Conservation (phyloP, 2,329 filamentous ascomycete genomes). For the Colletotrichum sansevieriae region DNA sequence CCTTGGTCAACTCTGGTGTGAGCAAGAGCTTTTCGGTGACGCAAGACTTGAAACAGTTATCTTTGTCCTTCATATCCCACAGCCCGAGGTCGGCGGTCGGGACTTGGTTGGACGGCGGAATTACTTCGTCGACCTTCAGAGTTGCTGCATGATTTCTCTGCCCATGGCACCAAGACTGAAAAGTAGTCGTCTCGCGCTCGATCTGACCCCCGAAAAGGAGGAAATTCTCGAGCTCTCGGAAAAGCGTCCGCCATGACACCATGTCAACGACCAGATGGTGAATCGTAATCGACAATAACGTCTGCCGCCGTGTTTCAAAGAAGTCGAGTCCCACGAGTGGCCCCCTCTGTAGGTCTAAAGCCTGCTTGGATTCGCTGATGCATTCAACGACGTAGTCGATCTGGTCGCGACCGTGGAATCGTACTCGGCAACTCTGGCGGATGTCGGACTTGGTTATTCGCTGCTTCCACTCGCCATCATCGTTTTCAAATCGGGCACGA, state of each 20-base stretch:
- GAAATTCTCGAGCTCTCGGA: slow-evolving; percentile 58
- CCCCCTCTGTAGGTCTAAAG: slow-evolving; percentile 2
- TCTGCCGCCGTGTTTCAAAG: slow-evolving; percentile 28
- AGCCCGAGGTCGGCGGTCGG: slow-evolving; percentile 44
- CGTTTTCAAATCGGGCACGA: slow-evolving; percentile 11
- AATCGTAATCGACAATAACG: slow-evolving; percentile 49
- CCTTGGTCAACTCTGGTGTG: slow-evolving; percentile 44
- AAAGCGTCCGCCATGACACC: slow-evolving; percentile 59
- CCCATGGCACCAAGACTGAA: slow-evolving; percentile 8
- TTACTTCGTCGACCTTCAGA: background rate
- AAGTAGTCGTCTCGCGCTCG: background rate
- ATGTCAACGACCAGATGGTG: slow-evolving; percentile 58
- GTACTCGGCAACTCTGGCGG: background rate
- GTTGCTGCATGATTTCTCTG: slow-evolving; percentile 11
- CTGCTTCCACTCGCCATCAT: slow-evolving; percentile 23
- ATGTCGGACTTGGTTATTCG: background rate
- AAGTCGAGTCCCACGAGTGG: slow-evolving; percentile 14
- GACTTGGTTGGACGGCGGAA: background rate
- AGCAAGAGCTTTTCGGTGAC: slow-evolving; percentile 48
- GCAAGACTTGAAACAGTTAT: slow-evolving; percentile 42
- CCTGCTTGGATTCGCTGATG: slow-evolving; percentile 22
- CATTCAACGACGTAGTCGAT: slow-evolving; percentile 17
- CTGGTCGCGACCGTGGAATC: slow-evolving; percentile 27
- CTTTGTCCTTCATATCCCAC: slow-evolving; percentile 45
- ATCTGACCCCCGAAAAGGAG: slow-evolving; percentile 39